Conservation (phyloP, 495 filamentous ascomycete species). For the Tricharina praecox region DNA sequence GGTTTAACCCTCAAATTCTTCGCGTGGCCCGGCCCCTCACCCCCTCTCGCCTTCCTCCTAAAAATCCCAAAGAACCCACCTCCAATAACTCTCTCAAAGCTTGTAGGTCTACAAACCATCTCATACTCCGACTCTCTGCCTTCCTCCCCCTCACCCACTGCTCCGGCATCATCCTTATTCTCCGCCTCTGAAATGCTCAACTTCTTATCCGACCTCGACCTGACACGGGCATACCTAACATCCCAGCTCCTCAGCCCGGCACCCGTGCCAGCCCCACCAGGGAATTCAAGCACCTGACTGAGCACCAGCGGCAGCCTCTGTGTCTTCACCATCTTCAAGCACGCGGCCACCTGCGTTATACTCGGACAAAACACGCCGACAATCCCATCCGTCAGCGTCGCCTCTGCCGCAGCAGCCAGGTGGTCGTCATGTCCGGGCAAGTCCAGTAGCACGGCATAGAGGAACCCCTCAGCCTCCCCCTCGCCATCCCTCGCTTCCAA, state of each 20-base stretch:
- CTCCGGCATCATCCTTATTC: conserved; percentile 2
- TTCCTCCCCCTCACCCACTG: conserved; percentile 2
- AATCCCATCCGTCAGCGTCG: conserved; percentile 43
- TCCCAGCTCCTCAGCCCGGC: conserved; percentile 47
- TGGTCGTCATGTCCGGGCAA: conserved; percentile 44
- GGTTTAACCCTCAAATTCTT: neutral
- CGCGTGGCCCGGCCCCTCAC: neutral
- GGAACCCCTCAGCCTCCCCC: conserved; percentile 30
- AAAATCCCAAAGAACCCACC: conserved; percentile 60
- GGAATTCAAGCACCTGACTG: conserved; percentile 48
- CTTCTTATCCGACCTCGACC: conserved; percentile 24
- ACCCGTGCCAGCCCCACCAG: conserved; percentile 35
- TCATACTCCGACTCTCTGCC: conserved; percentile 30
- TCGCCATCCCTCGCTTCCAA: conserved; percentile 18
- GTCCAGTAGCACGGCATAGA: conserved; percentile 52
- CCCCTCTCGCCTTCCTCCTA: conserved; percentile 28
- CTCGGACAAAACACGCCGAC: conserved; percentile 57
- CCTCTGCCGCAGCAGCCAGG: conserved; percentile 39
- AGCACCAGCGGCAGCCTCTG: conserved; percentile 38
- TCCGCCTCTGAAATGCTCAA: conserved; percentile 1
- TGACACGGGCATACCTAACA: conserved; percentile 36
- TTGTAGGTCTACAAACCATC: conserved; percentile 54
- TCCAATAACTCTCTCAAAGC: conserved; percentile 42
- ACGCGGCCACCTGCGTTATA: conserved; percentile 55
- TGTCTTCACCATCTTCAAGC: conserved; percentile 37